Percentiles rank a stretch among this genome's conserved stretches.
Evolutionary conservation across 106 monocot genomes (phyloP).

Genomic region (Acorus gramineus): DNA sequence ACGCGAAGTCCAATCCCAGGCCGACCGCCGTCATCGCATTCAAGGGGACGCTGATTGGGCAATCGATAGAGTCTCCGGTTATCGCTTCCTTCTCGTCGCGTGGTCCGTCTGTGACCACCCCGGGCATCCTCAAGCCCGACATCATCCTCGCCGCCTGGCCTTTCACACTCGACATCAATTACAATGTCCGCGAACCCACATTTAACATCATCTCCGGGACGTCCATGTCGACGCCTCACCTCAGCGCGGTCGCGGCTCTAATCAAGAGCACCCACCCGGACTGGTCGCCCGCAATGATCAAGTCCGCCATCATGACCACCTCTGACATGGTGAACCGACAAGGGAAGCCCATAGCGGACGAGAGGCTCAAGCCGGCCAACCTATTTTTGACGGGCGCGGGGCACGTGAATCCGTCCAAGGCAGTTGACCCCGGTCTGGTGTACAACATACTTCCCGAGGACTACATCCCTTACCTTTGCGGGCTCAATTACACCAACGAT

Average conservation of each 20-base stretch:
- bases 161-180: neutral
- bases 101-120: neutral
- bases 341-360: neutral
- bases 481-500: neutral
- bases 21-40: neutral
- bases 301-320: slow-evolving; percentile 5
- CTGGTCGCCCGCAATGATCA: slow-evolving; percentile 2
- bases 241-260: slow-evolving; percentile 3
- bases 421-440: neutral
- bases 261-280: neutral
- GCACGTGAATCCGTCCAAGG: slow-evolving; percentile 3
- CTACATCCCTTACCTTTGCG: slow-evolving; percentile 5
- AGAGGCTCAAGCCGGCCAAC: neutral
- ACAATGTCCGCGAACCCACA: too few relatives aligned
- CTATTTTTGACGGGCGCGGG: neutral
- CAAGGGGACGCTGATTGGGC: neutral
- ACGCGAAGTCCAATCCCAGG: neutral
- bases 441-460: neutral
- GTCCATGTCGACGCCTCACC: slow-evolving; percentile 5
- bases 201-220: slow-evolving; percentile 6
- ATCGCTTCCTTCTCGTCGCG: slow-evolving; percentile 4
- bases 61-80: neutral
- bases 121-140: slow-evolving; percentile 7
- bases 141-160: slow-evolving; percentile 6
- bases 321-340: neutral